A percentile compares a stretch with the other conserved stretches of the same genome.
phyloP scores from a whole-genome alignment of 2,329 filamentous ascomycete genomes.

The Simplicillium sp. region DNA sequence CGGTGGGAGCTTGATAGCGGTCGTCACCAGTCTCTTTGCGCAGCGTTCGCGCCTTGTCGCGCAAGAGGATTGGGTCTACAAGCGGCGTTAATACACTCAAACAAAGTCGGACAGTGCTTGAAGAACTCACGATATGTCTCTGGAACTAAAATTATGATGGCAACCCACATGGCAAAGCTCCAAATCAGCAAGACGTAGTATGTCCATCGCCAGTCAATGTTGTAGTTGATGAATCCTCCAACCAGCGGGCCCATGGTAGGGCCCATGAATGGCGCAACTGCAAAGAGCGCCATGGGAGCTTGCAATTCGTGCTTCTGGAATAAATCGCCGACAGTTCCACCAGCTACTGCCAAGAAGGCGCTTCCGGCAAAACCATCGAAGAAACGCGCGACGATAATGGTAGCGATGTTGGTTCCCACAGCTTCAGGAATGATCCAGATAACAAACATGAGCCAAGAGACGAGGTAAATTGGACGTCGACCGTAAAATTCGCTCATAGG shows the following conservation, averaged over 20 bases:
- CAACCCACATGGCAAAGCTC: slow-evolving; percentile 53
- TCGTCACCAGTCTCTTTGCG: slow-evolving; percentile 71
- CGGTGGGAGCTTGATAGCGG: slow-evolving; percentile 67
- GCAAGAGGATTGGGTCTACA: slow-evolving; percentile 57
- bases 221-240: slow-evolving; percentile 76
- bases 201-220: slow-evolving; percentile 68
- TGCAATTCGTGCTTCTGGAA: slow-evolving; percentile 61
- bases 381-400: slow-evolving; percentile 70
- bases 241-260: slow-evolving; percentile 50
- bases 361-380: slow-evolving; percentile 64
- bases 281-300: slow-evolving; percentile 76
- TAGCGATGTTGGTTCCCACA: slow-evolving; percentile 71
- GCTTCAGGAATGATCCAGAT: slow-evolving; percentile 77
- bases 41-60: slow-evolving; percentile 59
- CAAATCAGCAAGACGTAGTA: slow-evolving; percentile 83
- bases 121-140: slow-evolving; percentile 67
- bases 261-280: slow-evolving; percentile 55
- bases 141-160: slow-evolving; percentile 65
- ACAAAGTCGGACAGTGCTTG: too few relatives aligned
- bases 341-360: slow-evolving; percentile 64
- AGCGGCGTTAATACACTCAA: background rate
- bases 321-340: slow-evolving; percentile 76
- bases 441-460: slow-evolving; percentile 63
- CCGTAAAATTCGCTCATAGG: slow-evolving; percentile 73
- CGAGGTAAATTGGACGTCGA: slow-evolving; percentile 69